phyloP scores from a whole-genome alignment of 371 early-diverging fungal species.

The Chytridiales sp. region DNA sequence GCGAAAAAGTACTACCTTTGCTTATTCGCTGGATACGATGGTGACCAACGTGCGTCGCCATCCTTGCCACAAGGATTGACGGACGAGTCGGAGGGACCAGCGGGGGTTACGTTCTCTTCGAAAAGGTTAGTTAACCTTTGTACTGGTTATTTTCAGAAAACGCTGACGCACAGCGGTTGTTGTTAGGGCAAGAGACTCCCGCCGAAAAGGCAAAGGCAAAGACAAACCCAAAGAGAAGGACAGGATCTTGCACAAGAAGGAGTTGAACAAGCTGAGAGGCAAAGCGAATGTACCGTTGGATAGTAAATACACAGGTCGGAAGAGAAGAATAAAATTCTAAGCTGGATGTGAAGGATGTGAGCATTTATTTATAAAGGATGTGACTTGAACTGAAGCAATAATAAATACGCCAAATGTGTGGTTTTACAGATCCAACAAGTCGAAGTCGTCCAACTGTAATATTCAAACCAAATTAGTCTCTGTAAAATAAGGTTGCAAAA shows the following conservation, averaged over 20 bases:
- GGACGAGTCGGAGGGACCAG: conserved; percentile 59
- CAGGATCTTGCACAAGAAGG: conserved; percentile 93
- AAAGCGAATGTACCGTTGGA: conserved; percentile 79
- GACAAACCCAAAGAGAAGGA: conserved; percentile 73
- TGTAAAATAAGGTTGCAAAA: background rate
- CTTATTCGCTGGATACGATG: conserved; percentile 84
- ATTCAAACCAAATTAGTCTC: conserved; percentile 8
- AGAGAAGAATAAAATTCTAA: too few species aligned
- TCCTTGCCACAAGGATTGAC: conserved; percentile 76
- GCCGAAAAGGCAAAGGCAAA: conserved; percentile 48
- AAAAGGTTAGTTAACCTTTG: conserved; percentile 25
- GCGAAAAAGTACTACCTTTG: conserved; percentile 96
- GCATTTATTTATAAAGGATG: too few species aligned
- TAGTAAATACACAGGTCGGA: conserved; percentile 96
- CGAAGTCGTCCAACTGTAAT: conserved; percentile 36
- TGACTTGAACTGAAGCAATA: too few species aligned
- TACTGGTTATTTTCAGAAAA: conserved; percentile 3
- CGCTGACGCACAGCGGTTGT: conserved; percentile 23
- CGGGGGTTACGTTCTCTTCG: conserved; percentile 31
- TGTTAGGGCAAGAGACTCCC: conserved; percentile 25
- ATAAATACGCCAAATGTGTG: too few species aligned
- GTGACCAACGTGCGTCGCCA: conserved; percentile 44
- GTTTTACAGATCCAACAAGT: conserved; percentile 27
- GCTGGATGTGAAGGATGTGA: too few species aligned
- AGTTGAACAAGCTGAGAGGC: conserved; percentile 77